These are phyloP conservation scores for Dactylella cylindrospora DNA, from an alignment of 2,329 filamentous ascomycete genomes.

Conservation along the genomic window DNA sequence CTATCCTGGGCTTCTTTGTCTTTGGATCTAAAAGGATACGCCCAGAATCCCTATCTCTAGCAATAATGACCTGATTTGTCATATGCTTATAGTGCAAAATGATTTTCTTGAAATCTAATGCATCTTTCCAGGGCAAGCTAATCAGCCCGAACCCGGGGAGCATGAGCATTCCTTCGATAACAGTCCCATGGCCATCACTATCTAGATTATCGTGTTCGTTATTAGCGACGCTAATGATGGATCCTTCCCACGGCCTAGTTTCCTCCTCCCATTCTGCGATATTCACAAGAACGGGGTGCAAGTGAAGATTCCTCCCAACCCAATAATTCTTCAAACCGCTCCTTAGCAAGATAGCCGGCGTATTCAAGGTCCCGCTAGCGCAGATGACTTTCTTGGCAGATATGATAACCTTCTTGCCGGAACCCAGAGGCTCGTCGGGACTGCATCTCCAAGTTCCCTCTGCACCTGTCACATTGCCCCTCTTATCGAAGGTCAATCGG, in stretches of 20 bases:
- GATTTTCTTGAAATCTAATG: conserved; percentile 71
- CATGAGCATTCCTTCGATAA: conserved; percentile 77
- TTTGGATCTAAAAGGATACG: conserved; percentile 70
- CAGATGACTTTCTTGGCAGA: conserved; percentile 48
- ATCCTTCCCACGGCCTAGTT: conserved; percentile 69
- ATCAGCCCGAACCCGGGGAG: conserved; percentile 67
- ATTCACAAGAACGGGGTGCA: conserved; percentile 71
- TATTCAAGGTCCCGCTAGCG: conserved; percentile 69
- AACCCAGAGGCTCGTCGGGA: conserved; percentile 55
- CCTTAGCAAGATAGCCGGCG: conserved; percentile 71
- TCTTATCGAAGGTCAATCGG: conserved; percentile 66
- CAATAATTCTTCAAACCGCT: conserved; percentile 69
- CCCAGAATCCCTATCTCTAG: conserved; percentile 74
- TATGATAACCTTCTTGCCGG: conserved; percentile 52
- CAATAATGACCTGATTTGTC: conserved; percentile 71
- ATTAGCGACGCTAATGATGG: conserved; percentile 77
- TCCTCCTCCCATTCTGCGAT: conserved; percentile 69
- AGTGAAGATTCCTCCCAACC: conserved; percentile 74
- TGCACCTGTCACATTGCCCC: conserved; percentile 65
- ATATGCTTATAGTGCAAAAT: conserved; percentile 69
- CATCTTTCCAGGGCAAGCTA: conserved; percentile 66
- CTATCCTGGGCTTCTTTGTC: conserved; percentile 66
- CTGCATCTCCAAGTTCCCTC: conserved; percentile 70
- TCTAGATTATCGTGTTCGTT: conserved; percentile 79
- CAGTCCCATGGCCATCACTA: conserved; percentile 74